Percentiles rank a stretch among this genome's conserved stretches.
phyloP scores from a whole-genome alignment of 768 basidiomycete genomes.

The Amanita muscaria region DNA sequence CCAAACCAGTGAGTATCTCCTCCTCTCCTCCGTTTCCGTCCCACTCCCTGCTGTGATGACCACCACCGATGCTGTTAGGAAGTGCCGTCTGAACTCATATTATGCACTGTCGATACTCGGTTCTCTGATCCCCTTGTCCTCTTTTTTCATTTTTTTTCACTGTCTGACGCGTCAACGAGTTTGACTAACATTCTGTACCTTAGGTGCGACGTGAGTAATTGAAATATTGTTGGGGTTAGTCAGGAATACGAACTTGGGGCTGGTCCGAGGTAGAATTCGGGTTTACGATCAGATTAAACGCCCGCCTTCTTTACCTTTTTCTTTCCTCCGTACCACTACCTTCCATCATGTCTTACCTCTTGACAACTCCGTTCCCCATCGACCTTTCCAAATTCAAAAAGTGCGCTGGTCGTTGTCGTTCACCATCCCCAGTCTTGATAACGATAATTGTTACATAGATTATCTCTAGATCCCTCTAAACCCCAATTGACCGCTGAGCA shows the following conservation, averaged over 20 bases:
- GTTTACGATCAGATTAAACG: too few relatives aligned
- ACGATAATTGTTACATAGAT: slow-evolving; percentile 38
- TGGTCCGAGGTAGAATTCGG: too few relatives aligned
- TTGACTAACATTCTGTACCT: slow-evolving; percentile 6
- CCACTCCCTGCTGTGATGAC: slow-evolving; percentile 29
- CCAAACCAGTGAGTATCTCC: neutral
- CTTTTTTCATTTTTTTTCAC: neutral
- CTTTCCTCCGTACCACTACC: too few relatives aligned
- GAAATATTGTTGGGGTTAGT: too few relatives aligned
- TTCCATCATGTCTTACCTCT: too few relatives aligned
- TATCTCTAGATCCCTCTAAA: slow-evolving; percentile 65
- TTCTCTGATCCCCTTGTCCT: slow-evolving; percentile 37
- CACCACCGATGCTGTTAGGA: slow-evolving; percentile 44
- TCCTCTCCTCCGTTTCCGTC: neutral
- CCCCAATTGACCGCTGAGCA: slow-evolving; percentile 56
- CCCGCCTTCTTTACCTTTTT: too few relatives aligned
- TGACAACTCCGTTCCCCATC: slow-evolving; percentile 60
- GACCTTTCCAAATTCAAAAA: slow-evolving; percentile 72
- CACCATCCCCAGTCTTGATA: neutral
- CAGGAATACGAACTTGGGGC: too few relatives aligned
- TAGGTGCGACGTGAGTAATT: too few relatives aligned
- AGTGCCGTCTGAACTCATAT: slow-evolving; percentile 47
- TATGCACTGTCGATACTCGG: slow-evolving; percentile 38
- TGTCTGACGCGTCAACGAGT: neutral
- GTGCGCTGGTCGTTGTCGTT: slow-evolving; percentile 24